Evolutionary conservation across 257 asterid genomes (phyloP).

Genomic region (Salvia splendens): DNA sequence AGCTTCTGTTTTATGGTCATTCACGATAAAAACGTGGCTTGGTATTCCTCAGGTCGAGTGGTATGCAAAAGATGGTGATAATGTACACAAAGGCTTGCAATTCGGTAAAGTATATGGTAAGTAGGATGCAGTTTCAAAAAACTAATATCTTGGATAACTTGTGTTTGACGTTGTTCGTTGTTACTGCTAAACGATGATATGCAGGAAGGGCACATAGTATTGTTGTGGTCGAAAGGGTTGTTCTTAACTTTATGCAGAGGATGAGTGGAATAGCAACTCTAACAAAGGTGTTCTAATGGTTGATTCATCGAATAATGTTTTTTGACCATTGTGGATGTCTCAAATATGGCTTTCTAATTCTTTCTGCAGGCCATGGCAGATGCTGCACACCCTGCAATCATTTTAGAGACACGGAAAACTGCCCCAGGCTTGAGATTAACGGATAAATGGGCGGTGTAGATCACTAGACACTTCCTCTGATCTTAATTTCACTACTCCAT

Average conservation of each 20-base stretch:
- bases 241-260: conserved; percentile 97
- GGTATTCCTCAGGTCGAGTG: conserved; percentile 67
- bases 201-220: conserved; percentile 89
- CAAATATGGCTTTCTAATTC: background rate
- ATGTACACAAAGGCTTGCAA: conserved; percentile 79
- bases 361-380: conserved; percentile 83
- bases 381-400: conserved; percentile 87
- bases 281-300: conserved; percentile 63
- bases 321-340: background rate
- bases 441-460: conserved; percentile 99
- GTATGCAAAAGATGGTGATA: conserved; percentile 78
- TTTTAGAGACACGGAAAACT: conserved; percentile 92
- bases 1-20: conserved; percentile 1
- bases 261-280: conserved; percentile 99
- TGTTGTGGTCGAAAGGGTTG: conserved; percentile 94
- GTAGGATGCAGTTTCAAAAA: conserved; percentile 13
- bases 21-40: conserved; percentile 8
- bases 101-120: conserved; percentile 91
- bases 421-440: conserved; percentile 95
- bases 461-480: conserved; percentile 36
- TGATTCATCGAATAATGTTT: conserved; percentile 14
- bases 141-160: conserved; percentile 5
- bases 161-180: conserved; percentile 18
- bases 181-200: conserved; percentile 26
- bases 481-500: conserved; percentile 1